Base-by-base conservation (phyloP, 1,284 basidiomycete genomes). In the Meripilus lineatus region DNA sequence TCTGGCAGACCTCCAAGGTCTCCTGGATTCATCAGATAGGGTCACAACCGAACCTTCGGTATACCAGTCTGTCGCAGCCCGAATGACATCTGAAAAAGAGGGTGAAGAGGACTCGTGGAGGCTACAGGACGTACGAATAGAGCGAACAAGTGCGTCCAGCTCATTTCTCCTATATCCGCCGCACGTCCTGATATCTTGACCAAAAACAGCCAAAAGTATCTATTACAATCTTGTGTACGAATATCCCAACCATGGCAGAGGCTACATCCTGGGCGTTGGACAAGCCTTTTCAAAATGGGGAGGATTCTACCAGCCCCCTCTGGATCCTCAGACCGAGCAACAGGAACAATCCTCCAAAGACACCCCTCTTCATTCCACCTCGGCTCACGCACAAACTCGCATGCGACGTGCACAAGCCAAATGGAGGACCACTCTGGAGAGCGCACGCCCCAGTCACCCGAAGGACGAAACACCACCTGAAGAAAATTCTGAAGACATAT, bases 251-350 rank as follows among this genome's bases (percentile, higher is more conserved):
- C 32, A 32, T 25, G 28, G 28, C 15, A 5, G 26, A 30, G 5
- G 11, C 3, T 11, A 26, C 10, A 23, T 23, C 3, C 20, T 22
- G 11, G n/a, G 3, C 13, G 15, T 48, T 18, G 47, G 47, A 6
- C 14, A 34, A 3, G n/a, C 36, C 1, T 40, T 48, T 26, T 11
- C 35, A 14, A 40, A 40, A 28, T 48, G 47, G 47, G 47, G 47
- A 10, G 47, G 47, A 1, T 48, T 48, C 42, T 45, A 45, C 38
- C n/a, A 39, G 8, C 36, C 37, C 3, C 18, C 15, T 3, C 25
- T 21, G 4, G 6, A 21, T 40, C 17, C 22, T 4, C 22, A 4
- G 7, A 40, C 4, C 25, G 25, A 28, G 13, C 6, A n/a, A n/a
- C 11, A n/a, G 18, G 38, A 5, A 4, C n/a, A 26, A 5, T 13